phyloP scores from a whole-genome alignment of 495 filamentous ascomycete genomes.

The Neurospora discreta region DNA sequence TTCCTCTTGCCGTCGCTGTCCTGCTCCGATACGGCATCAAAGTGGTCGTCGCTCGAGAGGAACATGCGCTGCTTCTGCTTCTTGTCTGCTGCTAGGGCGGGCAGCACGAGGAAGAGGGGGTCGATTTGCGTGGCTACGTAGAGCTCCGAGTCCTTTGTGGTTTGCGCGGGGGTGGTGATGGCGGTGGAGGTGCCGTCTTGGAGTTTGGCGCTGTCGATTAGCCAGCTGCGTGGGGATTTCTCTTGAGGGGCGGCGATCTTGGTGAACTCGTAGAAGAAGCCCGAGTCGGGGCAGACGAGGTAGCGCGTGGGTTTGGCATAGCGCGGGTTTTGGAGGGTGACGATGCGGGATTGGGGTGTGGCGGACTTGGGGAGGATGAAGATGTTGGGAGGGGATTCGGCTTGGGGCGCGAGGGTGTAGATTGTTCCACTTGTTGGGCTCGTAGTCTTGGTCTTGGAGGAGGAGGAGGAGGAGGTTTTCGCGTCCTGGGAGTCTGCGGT shows the following conservation, averaged over 20 bases:
- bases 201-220: slow-evolving; percentile 35
- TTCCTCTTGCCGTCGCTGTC: slow-evolving; percentile 12
- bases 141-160: slow-evolving; percentile 53
- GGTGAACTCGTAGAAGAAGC: slow-evolving; percentile 83
- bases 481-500: slow-evolving; percentile 18
- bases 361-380: slow-evolving; percentile 69
- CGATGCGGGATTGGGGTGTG: slow-evolving; percentile 52
- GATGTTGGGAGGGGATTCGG: slow-evolving; percentile 46
- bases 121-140: slow-evolving; percentile 79
- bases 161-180: slow-evolving; percentile 6
- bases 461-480: not conserved
- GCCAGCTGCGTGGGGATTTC: slow-evolving; percentile 51
- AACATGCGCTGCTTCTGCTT: slow-evolving; percentile 59
- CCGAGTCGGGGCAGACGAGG: slow-evolving; percentile 66
- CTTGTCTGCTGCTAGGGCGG: slow-evolving; percentile 40
- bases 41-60: slow-evolving; percentile 67
- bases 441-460: slow-evolving; percentile 20
- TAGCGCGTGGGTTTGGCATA: slow-evolving; percentile 55
- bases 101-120: slow-evolving; percentile 71
- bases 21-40: slow-evolving; percentile 51
- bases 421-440: slow-evolving; percentile 14
- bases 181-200: slow-evolving; percentile 10
- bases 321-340: slow-evolving; percentile 72
- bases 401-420: slow-evolving; percentile 26
- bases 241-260: slow-evolving; percentile 53